Percentiles rank a stretch among this genome's conserved stretches.
phyloP scores from a whole-genome alignment of 2,329 filamentous ascomycete genomes.

The Rutstroemia sp. region DNA sequence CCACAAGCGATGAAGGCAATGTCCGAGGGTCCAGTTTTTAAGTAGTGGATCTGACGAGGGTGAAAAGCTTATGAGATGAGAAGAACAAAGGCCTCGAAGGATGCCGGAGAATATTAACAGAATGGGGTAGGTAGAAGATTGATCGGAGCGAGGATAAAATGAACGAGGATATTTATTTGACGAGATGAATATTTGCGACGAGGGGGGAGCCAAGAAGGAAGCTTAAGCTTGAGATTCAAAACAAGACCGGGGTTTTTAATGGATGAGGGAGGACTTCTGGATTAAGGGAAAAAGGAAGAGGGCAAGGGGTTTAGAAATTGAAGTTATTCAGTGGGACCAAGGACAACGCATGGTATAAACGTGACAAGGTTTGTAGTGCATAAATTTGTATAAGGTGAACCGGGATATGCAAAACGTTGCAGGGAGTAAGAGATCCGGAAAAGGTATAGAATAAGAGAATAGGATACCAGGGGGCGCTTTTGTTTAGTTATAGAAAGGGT shows the following conservation, averaged over 20 bases:
- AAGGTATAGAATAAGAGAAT: conserved; percentile 4
- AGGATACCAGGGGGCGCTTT: background rate
- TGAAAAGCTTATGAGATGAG: conserved; percentile 11
- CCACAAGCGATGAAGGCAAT: conserved; percentile 26
- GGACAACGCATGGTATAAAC: conserved; percentile 28
- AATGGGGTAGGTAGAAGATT: conserved; percentile 16
- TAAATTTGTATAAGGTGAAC: conserved; percentile 11
- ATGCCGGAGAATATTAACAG: conserved; percentile 20
- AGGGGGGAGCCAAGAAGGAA: conserved; percentile 6
- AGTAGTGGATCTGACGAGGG: conserved; percentile 26
- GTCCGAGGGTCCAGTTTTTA: conserved; percentile 26
- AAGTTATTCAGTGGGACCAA: conserved; percentile 12
- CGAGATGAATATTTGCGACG: conserved; percentile 13
- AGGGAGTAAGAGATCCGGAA: conserved; percentile 7
- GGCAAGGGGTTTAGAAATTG: conserved; percentile 9
- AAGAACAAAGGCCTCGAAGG: conserved; percentile 12
- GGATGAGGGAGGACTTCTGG: background rate
- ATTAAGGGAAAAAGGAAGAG: conserved; percentile 2
- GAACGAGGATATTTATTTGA: conserved; percentile 12
- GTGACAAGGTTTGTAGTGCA: conserved; percentile 25
- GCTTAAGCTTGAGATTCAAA: conserved; percentile 7
- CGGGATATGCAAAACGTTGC: conserved; percentile 7
- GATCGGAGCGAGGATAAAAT: conserved; percentile 29
- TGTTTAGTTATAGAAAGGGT: background rate
- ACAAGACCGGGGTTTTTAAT: conserved; percentile 7